These are phyloP conservation scores for Binderoboletus segoi DNA, from an alignment of 1,284 basidiomycete species.

Conservation along the genomic window DNA sequence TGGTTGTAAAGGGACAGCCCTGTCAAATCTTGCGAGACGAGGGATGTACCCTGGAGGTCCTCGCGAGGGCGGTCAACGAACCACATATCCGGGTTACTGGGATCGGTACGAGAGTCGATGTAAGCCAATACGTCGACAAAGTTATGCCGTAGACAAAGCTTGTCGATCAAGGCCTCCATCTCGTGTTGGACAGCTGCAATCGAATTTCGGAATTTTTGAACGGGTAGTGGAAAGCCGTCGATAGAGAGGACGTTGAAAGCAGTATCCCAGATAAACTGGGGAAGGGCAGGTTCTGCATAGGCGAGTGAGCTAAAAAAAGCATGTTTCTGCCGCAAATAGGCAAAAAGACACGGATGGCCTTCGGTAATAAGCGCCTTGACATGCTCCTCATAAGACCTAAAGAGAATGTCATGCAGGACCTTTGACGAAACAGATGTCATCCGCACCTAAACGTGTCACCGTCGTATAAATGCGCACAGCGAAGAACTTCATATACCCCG, in stretches of 20 bases:
- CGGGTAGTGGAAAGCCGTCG: not conserved
- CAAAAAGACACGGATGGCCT: not conserved
- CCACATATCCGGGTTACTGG: not conserved
- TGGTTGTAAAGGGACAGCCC: too few species aligned
- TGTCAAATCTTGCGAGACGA: not conserved
- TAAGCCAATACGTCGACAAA: not conserved
- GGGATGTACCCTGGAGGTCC: not conserved
- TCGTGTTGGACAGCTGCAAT: not conserved
- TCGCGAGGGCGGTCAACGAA: not conserved
- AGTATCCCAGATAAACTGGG: conserved; percentile 5
- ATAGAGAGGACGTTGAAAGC: not conserved
- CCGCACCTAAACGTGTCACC: too few species aligned
- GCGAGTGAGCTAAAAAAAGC: not conserved
- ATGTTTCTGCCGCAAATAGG: conserved; percentile 7
- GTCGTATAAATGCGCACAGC: too few species aligned
- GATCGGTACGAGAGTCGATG: not conserved
- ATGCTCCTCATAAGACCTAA: not conserved
- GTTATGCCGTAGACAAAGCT: not conserved
- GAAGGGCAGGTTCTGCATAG: conserved; percentile 1
- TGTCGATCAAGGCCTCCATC: not conserved
- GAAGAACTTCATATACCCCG: too few species aligned
- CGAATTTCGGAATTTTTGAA: not conserved
- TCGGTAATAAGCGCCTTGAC: not conserved
- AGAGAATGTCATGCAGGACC: too few species aligned
- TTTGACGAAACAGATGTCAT: too few species aligned